phyloP scores from a whole-genome alignment of 371 early-diverging fungal species.

The Circinella minor region DNA sequence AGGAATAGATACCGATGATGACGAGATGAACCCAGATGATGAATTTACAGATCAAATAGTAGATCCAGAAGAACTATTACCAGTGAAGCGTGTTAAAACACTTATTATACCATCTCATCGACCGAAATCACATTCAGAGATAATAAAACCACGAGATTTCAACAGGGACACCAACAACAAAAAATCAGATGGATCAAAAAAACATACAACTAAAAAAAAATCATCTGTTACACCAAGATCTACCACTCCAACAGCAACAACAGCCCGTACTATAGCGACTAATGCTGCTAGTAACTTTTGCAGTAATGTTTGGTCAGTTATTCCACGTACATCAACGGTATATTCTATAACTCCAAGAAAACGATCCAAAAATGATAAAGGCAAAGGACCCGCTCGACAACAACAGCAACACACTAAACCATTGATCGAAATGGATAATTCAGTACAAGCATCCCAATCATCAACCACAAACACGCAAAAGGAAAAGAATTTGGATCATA shows the following conservation, averaged over 20 bases:
- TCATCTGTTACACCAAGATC: not conserved
- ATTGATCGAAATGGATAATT: too few relatives aligned
- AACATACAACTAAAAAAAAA: not conserved
- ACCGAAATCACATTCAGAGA: not conserved
- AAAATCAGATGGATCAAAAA: not conserved
- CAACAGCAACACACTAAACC: too few relatives aligned
- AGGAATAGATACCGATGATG: not conserved
- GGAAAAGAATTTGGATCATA: not conserved
- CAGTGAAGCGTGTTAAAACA: not conserved
- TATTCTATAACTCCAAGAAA: not conserved
- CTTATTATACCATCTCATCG: not conserved
- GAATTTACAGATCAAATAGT: not conserved
- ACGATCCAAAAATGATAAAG: not conserved
- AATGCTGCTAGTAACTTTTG: not conserved
- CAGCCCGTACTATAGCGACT: not conserved
- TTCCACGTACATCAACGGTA: not conserved
- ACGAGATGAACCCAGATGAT: not conserved
- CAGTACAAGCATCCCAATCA: not conserved
- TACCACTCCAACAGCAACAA: not conserved
- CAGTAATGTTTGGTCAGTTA: not conserved
- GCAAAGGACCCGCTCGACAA: not conserved
- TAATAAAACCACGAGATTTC: not conserved
- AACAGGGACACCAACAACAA: too few relatives aligned
- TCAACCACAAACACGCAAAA: not conserved
- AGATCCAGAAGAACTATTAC: conserved; percentile 3